Base-by-base conservation (phyloP, 2,329 filamentous ascomycete genomes). In the Nannizziopsis arthrosporioides region DNA sequence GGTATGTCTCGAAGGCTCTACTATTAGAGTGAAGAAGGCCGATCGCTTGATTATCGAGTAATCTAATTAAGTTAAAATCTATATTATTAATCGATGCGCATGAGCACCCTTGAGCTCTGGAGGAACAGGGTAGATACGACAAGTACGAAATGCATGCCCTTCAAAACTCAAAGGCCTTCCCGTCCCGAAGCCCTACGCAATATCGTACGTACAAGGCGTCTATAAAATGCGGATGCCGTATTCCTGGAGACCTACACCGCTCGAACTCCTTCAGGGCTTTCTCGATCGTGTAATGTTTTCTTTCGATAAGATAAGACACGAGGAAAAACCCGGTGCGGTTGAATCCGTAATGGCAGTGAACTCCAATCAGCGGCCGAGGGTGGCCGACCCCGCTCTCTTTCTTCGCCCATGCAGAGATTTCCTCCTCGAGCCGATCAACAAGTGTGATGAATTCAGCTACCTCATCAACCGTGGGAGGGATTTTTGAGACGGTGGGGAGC, bases 321-420 rank as follows among this genome's bases (percentile, higher is more conserved):
- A 96, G 79, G 61, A 95, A 85, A 63, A 90, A 94, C 0, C 90
- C 90, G 0, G 90, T 95, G 17, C 89, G 78, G 63, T 96, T 95
- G 69, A 93, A 95, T 0, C 90, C 90, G 57, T 95, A 95, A 60
- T 96, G 90, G 59, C 90, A 96, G 63, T 96, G 90, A 0, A 94
- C 86, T 2, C 83, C 89, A 44, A 94, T 77, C 42, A 82, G 58
- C 11, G 68, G 67, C n/a, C 62, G 63, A 15, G 55, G 57, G 10
- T 30, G 10, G 12, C 34, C 43, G 8, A 47, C 69, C 15, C 66
- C 64, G n/a, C 69, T 67, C 1, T 71, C 67, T 15, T 67, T 70
- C 49, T 63, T 68, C 36, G 64, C 66, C 53, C 70, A 63, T 22
- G 63, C 57, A 42, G 68, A 70, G 51, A 82, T 78, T 39, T 76